Evolutionary conservation across 1,284 basidiomycete species (phyloP).

Genomic region (Ustanciosporium gigantosporum): DNA sequence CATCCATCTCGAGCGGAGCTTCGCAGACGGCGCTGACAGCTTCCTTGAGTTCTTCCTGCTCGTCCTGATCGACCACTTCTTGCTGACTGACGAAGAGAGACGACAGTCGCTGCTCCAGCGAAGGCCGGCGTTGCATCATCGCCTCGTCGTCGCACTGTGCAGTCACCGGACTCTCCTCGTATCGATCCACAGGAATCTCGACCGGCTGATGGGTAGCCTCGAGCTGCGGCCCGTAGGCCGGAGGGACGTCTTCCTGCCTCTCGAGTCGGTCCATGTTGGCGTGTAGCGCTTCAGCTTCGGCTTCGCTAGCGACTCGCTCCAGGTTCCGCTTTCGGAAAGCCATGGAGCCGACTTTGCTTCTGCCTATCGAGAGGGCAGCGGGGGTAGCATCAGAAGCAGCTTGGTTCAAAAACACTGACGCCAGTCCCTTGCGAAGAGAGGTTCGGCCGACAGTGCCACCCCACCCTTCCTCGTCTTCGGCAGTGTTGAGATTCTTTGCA

Average conservation of each 20-base stretch:
- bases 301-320: conserved; percentile 22
- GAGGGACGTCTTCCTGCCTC: no score
- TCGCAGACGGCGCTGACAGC: no score
- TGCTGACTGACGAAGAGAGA: conserved; percentile 14
- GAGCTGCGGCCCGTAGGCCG: no score
- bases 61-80: no score
- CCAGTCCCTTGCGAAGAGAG: conserved; percentile 11
- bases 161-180: conserved; percentile 5
- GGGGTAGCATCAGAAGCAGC: neutral
- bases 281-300: conserved; percentile 13
- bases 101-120: conserved; percentile 17
- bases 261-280: conserved; percentile 5
- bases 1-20: neutral
- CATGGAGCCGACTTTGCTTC: neutral
- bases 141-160: neutral
- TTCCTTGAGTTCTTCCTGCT: no score
- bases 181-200: conserved; percentile 6
- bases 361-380: neutral
- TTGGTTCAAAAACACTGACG: neutral
- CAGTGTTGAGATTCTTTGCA: neutral
- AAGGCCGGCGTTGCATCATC: conserved; percentile 2
- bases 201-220: no score
- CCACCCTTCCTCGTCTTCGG: conserved; percentile 37
- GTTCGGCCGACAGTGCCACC: conserved; percentile 35
- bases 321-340: conserved; percentile 7